These are phyloP conservation scores for Aspergillus cejpii DNA, from an alignment of 2,329 filamentous ascomycete species.

Conservation along the genomic window DNA sequence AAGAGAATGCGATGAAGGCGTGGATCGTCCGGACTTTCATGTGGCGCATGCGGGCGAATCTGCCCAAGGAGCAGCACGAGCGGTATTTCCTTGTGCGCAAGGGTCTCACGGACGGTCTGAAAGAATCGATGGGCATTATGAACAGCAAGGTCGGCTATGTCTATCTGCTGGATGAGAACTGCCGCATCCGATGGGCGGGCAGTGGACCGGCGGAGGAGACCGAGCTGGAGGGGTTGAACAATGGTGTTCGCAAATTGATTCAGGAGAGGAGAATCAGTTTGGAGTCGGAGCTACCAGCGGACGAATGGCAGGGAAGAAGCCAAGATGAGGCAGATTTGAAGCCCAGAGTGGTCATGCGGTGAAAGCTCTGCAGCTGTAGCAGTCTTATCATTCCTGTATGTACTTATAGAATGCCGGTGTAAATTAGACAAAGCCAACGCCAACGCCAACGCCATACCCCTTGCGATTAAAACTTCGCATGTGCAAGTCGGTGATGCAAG, in stretches of 20 bases:
- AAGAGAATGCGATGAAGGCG: slow-evolving; percentile 65
- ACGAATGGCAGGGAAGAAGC: slow-evolving; percentile 14
- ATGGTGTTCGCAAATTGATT: slow-evolving; percentile 38
- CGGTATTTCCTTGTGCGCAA: slow-evolving; percentile 55
- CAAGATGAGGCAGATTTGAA: slow-evolving; percentile 8
- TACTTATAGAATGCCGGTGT: slow-evolving; percentile 9
- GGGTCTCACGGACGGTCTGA: slow-evolving; percentile 50
- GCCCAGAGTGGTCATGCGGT: slow-evolving; percentile 16
- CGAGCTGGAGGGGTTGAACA: slow-evolving; percentile 41
- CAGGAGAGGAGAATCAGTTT: slow-evolving; percentile 32
- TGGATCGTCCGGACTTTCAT: slow-evolving; percentile 52
- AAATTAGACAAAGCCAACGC: slow-evolving; percentile 7
- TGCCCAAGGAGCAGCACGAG: slow-evolving; percentile 47
- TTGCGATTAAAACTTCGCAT: background rate
- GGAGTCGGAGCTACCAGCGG: slow-evolving; percentile 18
- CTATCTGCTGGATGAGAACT: slow-evolving; percentile 80
- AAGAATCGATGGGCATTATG: slow-evolving; percentile 60
- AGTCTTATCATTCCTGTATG: slow-evolving; percentile 8
- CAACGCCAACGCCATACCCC: background rate
- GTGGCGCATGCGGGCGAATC: slow-evolving; percentile 44
- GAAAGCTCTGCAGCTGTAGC: background rate
- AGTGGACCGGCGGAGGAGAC: slow-evolving; percentile 48
- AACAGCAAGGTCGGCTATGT: slow-evolving; percentile 93
- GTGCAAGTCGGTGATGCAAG: background rate
- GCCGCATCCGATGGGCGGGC: slow-evolving; percentile 89